phyloP scores from a whole-genome alignment of 352 stramenopile species.

The Phytophthora kernoviae region DNA sequence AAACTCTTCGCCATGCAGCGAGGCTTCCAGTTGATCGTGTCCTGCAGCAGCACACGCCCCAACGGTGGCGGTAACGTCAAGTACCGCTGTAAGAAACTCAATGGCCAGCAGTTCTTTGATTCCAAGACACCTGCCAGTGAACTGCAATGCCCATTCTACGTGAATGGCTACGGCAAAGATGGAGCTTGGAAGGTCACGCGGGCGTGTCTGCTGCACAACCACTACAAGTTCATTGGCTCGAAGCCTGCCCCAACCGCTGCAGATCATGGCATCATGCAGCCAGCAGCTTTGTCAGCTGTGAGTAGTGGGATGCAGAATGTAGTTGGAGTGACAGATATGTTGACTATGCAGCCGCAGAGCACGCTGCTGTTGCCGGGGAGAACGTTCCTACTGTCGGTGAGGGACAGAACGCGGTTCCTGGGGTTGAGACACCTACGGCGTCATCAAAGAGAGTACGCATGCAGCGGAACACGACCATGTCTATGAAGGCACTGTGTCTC shows the following conservation, averaged over 20 bases:
- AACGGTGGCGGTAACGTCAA: slow-evolving; percentile 84
- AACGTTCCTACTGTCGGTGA: background rate
- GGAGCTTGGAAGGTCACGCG: slow-evolving; percentile 77
- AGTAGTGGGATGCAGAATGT: background rate
- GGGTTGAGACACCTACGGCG: slow-evolving; percentile 4
- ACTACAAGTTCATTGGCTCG: slow-evolving; percentile 86
- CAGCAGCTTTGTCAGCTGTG: background rate
- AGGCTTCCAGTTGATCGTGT: slow-evolving; percentile 76
- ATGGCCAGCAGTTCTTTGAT: slow-evolving; percentile 82
- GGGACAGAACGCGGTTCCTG: background rate
- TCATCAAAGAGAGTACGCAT: slow-evolving; percentile 18
- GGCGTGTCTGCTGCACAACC: slow-evolving; percentile 79
- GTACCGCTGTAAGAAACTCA: slow-evolving; percentile 83
- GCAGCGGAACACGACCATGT: slow-evolving; percentile 84
- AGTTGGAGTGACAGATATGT: background rate
- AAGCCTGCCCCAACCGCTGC: background rate
- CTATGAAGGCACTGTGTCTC: slow-evolving; percentile 74
- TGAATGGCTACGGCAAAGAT: slow-evolving; percentile 77
- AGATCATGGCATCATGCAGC: background rate
- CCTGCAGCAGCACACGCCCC: slow-evolving; percentile 63
- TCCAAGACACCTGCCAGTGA: slow-evolving; percentile 45
- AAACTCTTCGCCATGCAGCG: slow-evolving; percentile 80
- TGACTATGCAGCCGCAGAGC: background rate
- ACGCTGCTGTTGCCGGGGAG: slow-evolving; percentile 2
- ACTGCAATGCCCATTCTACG: slow-evolving; percentile 81